phyloP scores from a whole-genome alignment of 2,329 filamentous ascomycete species.

The Aureobasidium sp. region DNA sequence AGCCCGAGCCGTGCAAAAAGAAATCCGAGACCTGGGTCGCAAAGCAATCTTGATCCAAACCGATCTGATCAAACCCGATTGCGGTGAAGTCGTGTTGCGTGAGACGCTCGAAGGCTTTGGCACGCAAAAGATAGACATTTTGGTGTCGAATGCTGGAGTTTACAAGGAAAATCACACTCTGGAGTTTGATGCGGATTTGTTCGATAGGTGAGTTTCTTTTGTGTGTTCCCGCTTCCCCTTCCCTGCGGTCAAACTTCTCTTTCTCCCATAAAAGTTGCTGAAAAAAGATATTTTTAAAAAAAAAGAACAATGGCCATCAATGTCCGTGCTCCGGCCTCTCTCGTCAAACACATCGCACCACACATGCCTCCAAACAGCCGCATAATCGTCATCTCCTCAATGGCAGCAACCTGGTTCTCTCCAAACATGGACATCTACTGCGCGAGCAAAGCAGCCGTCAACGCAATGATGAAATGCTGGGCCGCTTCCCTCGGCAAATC shows the following conservation, averaged over 20 bases:
- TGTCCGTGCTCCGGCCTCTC: slow-evolving; percentile 26
- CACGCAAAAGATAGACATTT: slow-evolving; percentile 49
- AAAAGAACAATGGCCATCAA: slow-evolving; percentile 18
- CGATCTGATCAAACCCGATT: slow-evolving; percentile 43
- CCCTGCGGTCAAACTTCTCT: too few species aligned
- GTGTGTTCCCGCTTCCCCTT: too few species aligned
- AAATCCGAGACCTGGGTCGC: slow-evolving; percentile 31
- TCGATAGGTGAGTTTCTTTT: slow-evolving; percentile 9
- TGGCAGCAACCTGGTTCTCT: slow-evolving; percentile 49
- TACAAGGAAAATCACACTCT: background rate
- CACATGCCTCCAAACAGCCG: slow-evolving; percentile 35
- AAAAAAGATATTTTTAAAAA: too few species aligned
- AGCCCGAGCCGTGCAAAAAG: slow-evolving; percentile 47
- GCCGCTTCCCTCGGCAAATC: slow-evolving; percentile 18
- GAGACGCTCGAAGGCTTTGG: slow-evolving; percentile 34
- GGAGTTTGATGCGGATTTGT: background rate
- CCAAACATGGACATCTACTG: slow-evolving; percentile 49
- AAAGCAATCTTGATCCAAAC: slow-evolving; percentile 50
- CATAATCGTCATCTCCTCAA: slow-evolving; percentile 51
- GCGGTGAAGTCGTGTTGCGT: slow-evolving; percentile 45
- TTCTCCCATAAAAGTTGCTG: too few species aligned
- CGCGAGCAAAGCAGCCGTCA: slow-evolving; percentile 19
- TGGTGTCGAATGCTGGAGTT: slow-evolving; percentile 50
- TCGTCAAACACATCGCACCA: slow-evolving; percentile 29
- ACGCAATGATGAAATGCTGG: slow-evolving; percentile 18